Conservation (phyloP, 305 asterid genomes). For the Solanum hybrid region DNA sequence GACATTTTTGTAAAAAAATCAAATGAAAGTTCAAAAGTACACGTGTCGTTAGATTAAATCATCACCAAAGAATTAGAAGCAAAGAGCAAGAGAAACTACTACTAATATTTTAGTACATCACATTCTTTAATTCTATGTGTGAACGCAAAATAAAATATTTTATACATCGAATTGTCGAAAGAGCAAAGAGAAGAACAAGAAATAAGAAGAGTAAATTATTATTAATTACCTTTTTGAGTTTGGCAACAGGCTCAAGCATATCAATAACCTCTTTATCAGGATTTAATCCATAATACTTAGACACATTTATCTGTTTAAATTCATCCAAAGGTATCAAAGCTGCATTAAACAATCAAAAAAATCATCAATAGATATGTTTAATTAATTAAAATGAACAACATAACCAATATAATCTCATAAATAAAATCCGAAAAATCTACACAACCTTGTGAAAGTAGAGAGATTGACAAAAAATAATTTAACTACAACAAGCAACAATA, state of each 20-base stretch:
- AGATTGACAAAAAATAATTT: background rate
- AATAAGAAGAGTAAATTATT: background rate
- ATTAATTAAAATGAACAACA: background rate
- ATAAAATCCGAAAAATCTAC: background rate
- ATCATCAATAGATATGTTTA: background rate
- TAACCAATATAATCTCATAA: background rate
- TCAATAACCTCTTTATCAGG: constrained; percentile 67
- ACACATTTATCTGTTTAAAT: constrained; percentile 42
- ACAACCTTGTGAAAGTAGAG: background rate
- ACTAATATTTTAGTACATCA: background rate
- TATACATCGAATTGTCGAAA: fast-evolving
- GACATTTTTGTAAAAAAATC: background rate
- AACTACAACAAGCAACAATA: background rate
- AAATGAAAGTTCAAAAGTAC: background rate
- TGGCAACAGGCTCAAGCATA: constrained; percentile 44
- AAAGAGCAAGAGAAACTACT: background rate
- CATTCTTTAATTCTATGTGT: background rate
- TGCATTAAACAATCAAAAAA: constrained; percentile 8
- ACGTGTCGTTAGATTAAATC: background rate
- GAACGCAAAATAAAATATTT: background rate
- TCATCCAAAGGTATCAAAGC: constrained; percentile 73
- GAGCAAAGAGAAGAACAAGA: background rate
- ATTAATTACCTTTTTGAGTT: constrained; percentile 20
- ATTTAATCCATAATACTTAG: constrained; percentile 49
- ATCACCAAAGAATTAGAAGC: background rate